Evolutionary conservation across 495 filamentous ascomycete species (phyloP).

Genomic region (Penicillium daleae): DNA sequence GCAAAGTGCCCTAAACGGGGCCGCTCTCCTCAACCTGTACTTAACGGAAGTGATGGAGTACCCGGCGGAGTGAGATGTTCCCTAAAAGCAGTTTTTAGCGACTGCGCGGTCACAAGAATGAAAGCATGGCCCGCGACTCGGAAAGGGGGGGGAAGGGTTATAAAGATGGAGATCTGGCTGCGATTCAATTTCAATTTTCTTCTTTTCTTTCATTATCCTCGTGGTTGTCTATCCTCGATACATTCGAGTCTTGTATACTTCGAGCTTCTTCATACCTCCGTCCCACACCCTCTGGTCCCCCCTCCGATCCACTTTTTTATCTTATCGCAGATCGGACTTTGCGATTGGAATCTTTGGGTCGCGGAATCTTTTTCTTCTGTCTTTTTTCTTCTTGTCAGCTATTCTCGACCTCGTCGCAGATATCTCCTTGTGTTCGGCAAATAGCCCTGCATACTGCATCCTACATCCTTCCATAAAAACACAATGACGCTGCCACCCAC

Average conservation of each 20-base stretch:
- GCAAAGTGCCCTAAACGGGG: conserved; percentile 35
- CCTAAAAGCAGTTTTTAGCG: conserved; percentile 58
- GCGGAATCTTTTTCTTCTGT: conserved; percentile 1
- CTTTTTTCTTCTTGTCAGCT: not conserved
- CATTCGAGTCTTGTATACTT: conserved; percentile 2
- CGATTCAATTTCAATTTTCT: conserved; percentile 11
- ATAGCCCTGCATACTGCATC: conserved; percentile 6
- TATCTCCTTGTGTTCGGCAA: not conserved
- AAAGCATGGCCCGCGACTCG: conserved; percentile 18
- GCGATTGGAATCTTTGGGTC: conserved; percentile 13
- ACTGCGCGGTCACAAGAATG: conserved; percentile 27
- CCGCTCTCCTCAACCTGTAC: conserved; percentile 56
- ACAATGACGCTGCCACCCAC: conserved; percentile 71
- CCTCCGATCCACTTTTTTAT: conserved; percentile 30
- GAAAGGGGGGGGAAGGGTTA: conserved; percentile 15
- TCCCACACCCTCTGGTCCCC: conserved; percentile 8
- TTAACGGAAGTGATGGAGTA: conserved; percentile 51
- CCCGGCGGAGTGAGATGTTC: conserved; percentile 42
- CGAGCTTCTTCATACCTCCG: conserved; percentile 6
- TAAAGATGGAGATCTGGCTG: conserved; percentile 17
- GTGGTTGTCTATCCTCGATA: not conserved
- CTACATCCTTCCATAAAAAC: conserved; percentile 8
- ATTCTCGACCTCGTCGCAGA: not conserved
- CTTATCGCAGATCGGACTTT: conserved; percentile 32
- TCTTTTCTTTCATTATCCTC: conserved; percentile 10